A percentile compares a stretch with the other conserved stretches of the same genome.
Evolutionary conservation across 495 filamentous ascomycete genomes (phyloP).

Genomic region (Talaromyces nanjingensis): DNA sequence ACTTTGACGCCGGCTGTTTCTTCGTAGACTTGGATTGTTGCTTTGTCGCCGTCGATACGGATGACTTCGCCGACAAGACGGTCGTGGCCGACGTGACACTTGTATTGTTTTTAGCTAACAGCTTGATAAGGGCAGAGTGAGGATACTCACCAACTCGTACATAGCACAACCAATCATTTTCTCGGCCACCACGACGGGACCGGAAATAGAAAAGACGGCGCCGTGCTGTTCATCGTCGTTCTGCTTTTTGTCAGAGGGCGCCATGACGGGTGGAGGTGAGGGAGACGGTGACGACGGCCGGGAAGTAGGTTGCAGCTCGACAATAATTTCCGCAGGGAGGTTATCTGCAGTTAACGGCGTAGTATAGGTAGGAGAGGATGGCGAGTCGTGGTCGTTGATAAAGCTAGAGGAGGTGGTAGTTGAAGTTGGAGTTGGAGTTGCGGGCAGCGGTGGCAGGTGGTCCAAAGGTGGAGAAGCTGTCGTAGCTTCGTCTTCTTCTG

Average conservation of each 20-base stretch:
- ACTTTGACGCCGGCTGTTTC: constrained; percentile 98
- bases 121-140: constrained; percentile 8
- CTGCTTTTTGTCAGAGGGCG: constrained; percentile 49
- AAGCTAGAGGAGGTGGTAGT: constrained; percentile 29
- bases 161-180: constrained; percentile 99
- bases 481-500: background rate
- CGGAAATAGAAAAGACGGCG: constrained; percentile 46
- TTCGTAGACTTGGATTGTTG: constrained; percentile 97
- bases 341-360: background rate
- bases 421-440: constrained; percentile 37
- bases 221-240: constrained; percentile 51
- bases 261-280: constrained; percentile 43
- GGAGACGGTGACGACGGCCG: constrained; percentile 12
- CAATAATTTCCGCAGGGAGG: background rate
- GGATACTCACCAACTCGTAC: constrained; percentile 82
- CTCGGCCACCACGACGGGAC: constrained; percentile 94
- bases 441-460: constrained; percentile 47
- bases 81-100: constrained; percentile 85
- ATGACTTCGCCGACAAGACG: constrained; percentile 94
- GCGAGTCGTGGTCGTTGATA: constrained; percentile 16
- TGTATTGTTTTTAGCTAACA: too few relatives aligned
- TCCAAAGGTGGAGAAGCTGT: constrained; percentile 33
- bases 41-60: constrained; percentile 90
- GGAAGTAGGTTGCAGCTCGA: constrained; percentile 5
- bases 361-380: constrained; percentile 6